A percentile compares a stretch with the other conserved stretches of the same genome.
Evolutionary conservation across 164 flowering plant species (phyloP).

Genomic region (Vitis riparia): DNA sequence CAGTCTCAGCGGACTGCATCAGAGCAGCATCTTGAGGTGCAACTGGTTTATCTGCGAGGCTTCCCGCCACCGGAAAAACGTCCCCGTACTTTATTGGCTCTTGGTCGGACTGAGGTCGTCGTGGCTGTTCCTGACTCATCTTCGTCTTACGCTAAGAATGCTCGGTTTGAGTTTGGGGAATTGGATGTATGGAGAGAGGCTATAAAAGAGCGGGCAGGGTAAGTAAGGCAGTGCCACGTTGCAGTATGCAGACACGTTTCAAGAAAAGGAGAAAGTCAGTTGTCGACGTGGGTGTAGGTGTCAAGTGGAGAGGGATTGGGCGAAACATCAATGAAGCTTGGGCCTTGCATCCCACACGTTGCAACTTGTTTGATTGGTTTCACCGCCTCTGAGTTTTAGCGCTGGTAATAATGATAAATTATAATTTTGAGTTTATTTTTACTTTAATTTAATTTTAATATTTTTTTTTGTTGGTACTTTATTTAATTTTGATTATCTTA

Average conservation of each 20-base stretch:
- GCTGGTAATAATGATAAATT: no score
- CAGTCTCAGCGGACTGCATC: conserved; percentile 52
- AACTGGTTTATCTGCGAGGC: conserved; percentile 33
- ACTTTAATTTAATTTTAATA: no score
- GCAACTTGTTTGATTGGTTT: no score
- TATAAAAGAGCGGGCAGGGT: not conserved
- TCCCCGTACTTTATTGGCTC: conserved; percentile 55
- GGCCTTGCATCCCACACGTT: no score
- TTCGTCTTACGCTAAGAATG: not conserved
- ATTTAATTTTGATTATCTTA: no score
- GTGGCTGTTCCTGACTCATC: conserved; percentile 42
- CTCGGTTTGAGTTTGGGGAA: no score
- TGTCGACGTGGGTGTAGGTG: not conserved
- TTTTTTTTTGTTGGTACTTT: no score
- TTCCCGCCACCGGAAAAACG: conserved; percentile 47
- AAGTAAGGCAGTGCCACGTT: not conserved
- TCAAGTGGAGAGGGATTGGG: not conserved
- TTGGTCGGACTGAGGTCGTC: conserved; percentile 20
- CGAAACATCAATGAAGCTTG: no score
- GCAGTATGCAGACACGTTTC: not conserved
- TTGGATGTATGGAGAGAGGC: no score
- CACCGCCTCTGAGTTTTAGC: no score
- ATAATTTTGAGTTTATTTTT: no score
- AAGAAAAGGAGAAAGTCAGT: no score
- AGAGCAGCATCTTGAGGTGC: conserved; percentile 51